Evolutionary conservation across 352 stramenopile species (phyloP), one percentile per base, ranked within the genome.

Genomic region (Globisporangium barbulae): DNA sequence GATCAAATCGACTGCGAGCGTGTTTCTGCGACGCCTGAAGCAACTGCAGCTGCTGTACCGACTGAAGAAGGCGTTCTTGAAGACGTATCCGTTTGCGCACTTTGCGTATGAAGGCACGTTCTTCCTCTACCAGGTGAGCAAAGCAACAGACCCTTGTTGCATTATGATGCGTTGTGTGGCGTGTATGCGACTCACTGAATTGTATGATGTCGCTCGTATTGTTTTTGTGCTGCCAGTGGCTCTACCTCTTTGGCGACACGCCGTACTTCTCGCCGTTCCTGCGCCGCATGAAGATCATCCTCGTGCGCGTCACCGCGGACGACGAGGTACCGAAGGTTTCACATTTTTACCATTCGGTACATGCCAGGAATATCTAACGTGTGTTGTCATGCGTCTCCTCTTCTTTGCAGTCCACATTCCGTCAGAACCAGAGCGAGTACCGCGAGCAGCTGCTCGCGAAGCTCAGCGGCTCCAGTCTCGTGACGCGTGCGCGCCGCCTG

Each of bases 191-290:
- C 56, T 63, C 5, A 63, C 25, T 33, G 7, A 52, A 7, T 10
- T 58, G 4, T 44, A 44, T 45, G 47, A 15, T 22, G n/a, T 28
- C 37, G 17, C 17, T 53, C 28, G 4, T 39, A 2, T 28, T 57
- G 9, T 41, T 33, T 68, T 3, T 31, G 53, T 28, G 15, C 25
- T 17, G 37, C 6, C 49, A 96, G 77, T 92, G 83, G 87, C 61
- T 94, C 28, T 96, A 96, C 72, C 59, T 96, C 59, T 89, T 96
- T 69, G 85, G 83, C 28, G 82, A 94, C 47, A 93, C 87, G 4
- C 81, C 78, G 4, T 92, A 89, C 53, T 96, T 96, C 59, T 90
- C 87, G 7, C 87, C 87, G 3, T 88, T 94, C 49, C 64, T 94
- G 15, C 82, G 74, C 0, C 72, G 69, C 28, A 82, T 94, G 70